Conservation (phyloP, 345 rosid genomes). For the Gossypioides kirkii region DNA sequence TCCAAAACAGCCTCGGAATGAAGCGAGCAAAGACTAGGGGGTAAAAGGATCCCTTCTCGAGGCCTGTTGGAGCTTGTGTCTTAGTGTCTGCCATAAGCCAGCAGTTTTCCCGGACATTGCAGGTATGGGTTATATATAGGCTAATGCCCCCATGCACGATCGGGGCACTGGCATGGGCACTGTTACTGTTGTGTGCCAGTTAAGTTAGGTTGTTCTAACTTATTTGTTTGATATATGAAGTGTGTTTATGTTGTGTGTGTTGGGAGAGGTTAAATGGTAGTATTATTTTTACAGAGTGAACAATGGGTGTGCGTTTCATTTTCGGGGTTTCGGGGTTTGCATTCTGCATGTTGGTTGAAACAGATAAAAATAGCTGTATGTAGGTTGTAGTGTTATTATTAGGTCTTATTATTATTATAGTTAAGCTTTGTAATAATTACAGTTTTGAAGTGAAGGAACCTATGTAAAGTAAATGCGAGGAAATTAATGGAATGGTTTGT, state of each 20-base stretch:
- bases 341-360: not conserved
- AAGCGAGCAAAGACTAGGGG: conserved; percentile 97
- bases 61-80: conserved; percentile 32
- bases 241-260: conserved; percentile 28
- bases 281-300: conserved; percentile 9
- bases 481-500: not conserved
- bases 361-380: not conserved
- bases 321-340: not conserved
- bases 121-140: conserved; percentile 29
- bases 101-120: conserved; percentile 22
- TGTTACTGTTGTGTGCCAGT: conserved; percentile 25
- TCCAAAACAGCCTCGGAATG: conserved; percentile 81
- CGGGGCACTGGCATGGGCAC: conserved; percentile 39
- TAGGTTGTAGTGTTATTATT: not conserved
- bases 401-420: not conserved
- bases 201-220: conserved; percentile 27
- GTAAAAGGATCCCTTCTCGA: conserved; percentile 21
- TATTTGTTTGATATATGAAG: conserved; percentile 34
- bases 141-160: conserved; percentile 34
- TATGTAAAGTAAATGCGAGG: not conserved
- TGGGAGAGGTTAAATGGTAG: conserved; percentile 16
- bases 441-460: not conserved
- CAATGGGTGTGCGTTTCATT: not conserved
- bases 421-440: not conserved
- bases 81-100: conserved; percentile 26